Evolutionary conservation across 2,329 filamentous ascomycete genomes (phyloP), one percentile per base, ranked within the genome.

Genomic region (Trichocomaceae sp.): DNA sequence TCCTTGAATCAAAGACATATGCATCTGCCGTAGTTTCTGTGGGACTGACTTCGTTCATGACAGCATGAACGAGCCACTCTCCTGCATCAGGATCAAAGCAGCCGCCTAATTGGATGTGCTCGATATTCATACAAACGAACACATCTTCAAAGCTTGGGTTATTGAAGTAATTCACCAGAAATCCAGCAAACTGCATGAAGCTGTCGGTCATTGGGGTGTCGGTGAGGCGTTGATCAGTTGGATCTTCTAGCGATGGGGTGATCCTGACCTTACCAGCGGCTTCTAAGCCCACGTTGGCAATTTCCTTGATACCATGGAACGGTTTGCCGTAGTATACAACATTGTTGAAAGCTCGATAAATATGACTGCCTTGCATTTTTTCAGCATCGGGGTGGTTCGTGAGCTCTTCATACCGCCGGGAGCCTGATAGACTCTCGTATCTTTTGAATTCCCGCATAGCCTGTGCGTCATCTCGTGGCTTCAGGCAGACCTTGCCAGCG

Each of bases 131-230:
- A 17, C 52, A 54, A 5, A 54, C 33, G n/a, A 54, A 26, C 3
- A 54, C 47, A 26, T 54, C 52, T 17, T 50, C 45, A 10, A 33
- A 35, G 37, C 52, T 50, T 6, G 46, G 46, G 8, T 50, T 37
- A 42, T 59, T 58, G 46, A 70, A 60, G 31, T 59, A 63, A 50
- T 70, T 69, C 17, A 64, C 60, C 9, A 57, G 63, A 9, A 70
- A 61, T 4, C 68, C 69, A 1, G 62, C 64, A 7, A 70, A 61
- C 44, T 70, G 69, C n/a, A 62, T 46, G 50, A 68, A 69, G 5
- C 59, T 57, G 44, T 70, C 69, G 1, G 60, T 39, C 8, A 60
- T 23, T 4, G 59, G 47, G 5, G 62, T 58, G 47, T 68, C 63
- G 12, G 63, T 57, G 49, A 57, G 58, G 4, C 55, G 59, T 9